Base-by-base conservation (phyloP, 345 rosid species). In the Moricandia moricandioides region DNA sequence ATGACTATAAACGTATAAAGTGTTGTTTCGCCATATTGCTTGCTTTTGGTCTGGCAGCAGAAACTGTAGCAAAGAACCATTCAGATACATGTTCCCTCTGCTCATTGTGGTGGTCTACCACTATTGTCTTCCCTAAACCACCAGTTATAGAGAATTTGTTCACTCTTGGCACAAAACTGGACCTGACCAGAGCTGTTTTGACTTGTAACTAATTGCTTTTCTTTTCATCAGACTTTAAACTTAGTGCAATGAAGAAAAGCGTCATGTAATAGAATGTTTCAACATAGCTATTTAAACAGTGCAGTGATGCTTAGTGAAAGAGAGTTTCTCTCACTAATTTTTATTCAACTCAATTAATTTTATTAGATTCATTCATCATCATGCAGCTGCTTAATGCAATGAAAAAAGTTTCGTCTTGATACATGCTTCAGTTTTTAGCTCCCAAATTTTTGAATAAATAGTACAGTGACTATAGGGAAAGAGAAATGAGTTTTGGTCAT, bases 181-280 rank as follows among this genome's bases (percentile, higher is more conserved):
- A 67, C 40, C 62, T 59, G 14, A 67, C 73, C 37, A 60, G 43
- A 49, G 33, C 31, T 49, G 52, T 67, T 67, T 21, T 21, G 24
- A 21, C 24, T 21, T 21, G 24, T 21, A 21, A 21, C 24, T 21
- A 21, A 21, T 21, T 21, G 24, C 24, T 21, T 21, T 21, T 21
- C 24, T 21, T 21, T 21, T 21, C 24, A 21, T 21, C 24, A 21
- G 24, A 21, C 24, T 21, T 59, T 39, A 39, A 62, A 77, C 27
- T n/a, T 77, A 37, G 70, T 39, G 67, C 64, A 37, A 37, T 39
- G 69, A 27, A 29, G 73, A 37, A 54, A 76, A 62, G 24, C 17
- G 13, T 18, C 1, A 51, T 61, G 52, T 67, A 37, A n/a, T 60
- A 2, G 30, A 30, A 14, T 51, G 33, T 61, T 68, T 60, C 37